A percentile compares a stretch with the other conserved stretches of the same genome.
Conservation (phyloP, 129 eudicot species). For the Smallanthus sonchifolius region DNA sequence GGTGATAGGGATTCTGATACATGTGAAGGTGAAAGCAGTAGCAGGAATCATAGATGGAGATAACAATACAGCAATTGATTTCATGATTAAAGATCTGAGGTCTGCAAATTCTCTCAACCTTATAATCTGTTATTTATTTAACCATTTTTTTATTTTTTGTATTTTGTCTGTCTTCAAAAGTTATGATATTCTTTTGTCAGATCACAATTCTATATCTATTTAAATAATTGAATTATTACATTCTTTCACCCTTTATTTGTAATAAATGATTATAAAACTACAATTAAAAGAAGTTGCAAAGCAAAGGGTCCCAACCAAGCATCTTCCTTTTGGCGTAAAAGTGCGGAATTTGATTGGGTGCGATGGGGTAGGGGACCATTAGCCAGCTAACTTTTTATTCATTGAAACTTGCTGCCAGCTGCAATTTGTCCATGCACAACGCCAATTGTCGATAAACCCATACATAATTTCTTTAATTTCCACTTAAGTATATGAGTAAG, state of each 20-base stretch:
- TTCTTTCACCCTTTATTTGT: slow-evolving; percentile 6
- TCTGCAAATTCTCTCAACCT: slow-evolving; percentile 27
- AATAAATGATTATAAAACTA: not conserved
- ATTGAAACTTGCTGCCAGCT: not conserved
- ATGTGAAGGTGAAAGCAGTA: slow-evolving; percentile 56
- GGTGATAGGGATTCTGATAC: slow-evolving; percentile 52
- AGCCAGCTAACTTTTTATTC: slow-evolving; percentile 24
- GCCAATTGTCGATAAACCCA: not conserved
- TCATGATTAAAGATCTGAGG: slow-evolving; percentile 18
- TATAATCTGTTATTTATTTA: slow-evolving; percentile 26
- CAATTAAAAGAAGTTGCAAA: not conserved
- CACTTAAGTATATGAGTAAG: not conserved
- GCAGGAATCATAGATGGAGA: slow-evolving; percentile 44
- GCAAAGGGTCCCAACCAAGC: slow-evolving; percentile 19
- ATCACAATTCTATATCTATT: slow-evolving; percentile 6
- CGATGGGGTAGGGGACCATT: slow-evolving; percentile 3
- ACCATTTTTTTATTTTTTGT: not conserved
- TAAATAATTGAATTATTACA: slow-evolving; percentile 12
- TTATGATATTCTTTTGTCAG: slow-evolving; percentile 3
- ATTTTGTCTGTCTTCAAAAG: slow-evolving; percentile 20
- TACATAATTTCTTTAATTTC: not conserved
- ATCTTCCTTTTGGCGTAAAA: slow-evolving; percentile 16
- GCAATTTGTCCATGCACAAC: slow-evolving; percentile 2
- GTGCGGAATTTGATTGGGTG: slow-evolving; percentile 8
- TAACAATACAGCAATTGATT: slow-evolving; percentile 13